Conservation (phyloP, 768 basidiomycete species). For the Macrolepiota fuliginosa region DNA sequence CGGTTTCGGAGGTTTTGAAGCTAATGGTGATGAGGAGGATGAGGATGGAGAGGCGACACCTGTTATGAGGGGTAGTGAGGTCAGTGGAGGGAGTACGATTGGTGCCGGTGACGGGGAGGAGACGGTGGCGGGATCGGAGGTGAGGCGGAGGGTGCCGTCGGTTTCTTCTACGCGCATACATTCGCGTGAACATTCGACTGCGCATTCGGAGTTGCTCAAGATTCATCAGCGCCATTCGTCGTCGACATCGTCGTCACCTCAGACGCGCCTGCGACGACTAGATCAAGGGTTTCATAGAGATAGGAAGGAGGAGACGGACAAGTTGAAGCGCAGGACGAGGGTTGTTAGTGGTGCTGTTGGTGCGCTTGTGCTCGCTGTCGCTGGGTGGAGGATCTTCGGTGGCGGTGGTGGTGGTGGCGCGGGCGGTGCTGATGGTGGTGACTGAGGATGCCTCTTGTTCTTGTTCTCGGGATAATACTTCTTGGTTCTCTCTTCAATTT, state of each 20-base stretch:
- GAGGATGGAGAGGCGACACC: slow-evolving; percentile 2
- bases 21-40: background rate
- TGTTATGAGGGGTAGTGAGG: slow-evolving; percentile 7
- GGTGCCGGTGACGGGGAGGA: background rate
- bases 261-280: background rate
- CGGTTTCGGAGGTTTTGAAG: slow-evolving; percentile 13
- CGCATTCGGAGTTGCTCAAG: background rate
- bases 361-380: slow-evolving; percentile 28
- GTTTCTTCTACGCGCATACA: background rate
- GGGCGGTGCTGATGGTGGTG: slow-evolving; percentile 6
- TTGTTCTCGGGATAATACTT: background rate
- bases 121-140: background rate
- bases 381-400: slow-evolving; percentile 32
- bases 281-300: background rate
- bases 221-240: background rate
- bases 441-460: background rate
- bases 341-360: slow-evolving; percentile 18
- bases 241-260: background rate
- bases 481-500: background rate
- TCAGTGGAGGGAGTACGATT: slow-evolving; percentile 4
- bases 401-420: slow-evolving; percentile 32
- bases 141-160: background rate
- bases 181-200: background rate
- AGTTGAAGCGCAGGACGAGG: slow-evolving; percentile 25
- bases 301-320: slow-evolving; percentile 33